A percentile compares a stretch with the other conserved stretches of the same genome.
phyloP scores from a whole-genome alignment of 2,329 filamentous ascomycete genomes.

The Curvularia sp. region DNA sequence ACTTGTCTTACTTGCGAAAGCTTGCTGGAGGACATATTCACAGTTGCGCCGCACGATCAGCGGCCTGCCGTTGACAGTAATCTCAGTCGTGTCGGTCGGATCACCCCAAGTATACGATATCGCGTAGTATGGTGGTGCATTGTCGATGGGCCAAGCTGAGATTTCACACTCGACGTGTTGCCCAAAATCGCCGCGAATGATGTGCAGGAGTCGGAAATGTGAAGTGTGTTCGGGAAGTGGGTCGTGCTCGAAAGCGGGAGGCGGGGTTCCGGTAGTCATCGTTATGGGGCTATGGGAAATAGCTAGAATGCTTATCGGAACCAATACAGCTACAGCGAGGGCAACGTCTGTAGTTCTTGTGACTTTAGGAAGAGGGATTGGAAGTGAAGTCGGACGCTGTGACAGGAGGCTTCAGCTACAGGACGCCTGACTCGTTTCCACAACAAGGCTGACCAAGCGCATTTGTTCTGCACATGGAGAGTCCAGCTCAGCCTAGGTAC shows the following conservation, averaged over 20 bases:
- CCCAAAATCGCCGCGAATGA: not conserved
- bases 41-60: constrained; percentile 1
- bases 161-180: constrained; percentile 9
- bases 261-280: constrained; percentile 2
- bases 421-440: not conserved
- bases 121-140: constrained; percentile 5
- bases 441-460: not conserved
- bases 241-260: constrained; percentile 7
- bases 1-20: not conserved
- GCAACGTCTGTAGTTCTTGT: not conserved
- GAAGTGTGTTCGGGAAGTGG: constrained; percentile 3
- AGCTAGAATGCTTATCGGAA: not conserved
- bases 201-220: constrained; percentile 7
- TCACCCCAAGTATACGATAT: constrained; percentile 7
- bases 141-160: not conserved
- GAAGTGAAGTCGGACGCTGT: not conserved
- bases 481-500: not conserved
- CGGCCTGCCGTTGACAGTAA: constrained; percentile 4
- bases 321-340: not conserved
- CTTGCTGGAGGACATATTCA: constrained; percentile 9
- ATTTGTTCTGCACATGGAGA: not conserved
- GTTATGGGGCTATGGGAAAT: not conserved
- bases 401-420: not conserved
- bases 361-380: not conserved
- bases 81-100: not conserved